Conservation (phyloP, 495 filamentous ascomycete genomes). For the Pyrenula massariospora region DNA sequence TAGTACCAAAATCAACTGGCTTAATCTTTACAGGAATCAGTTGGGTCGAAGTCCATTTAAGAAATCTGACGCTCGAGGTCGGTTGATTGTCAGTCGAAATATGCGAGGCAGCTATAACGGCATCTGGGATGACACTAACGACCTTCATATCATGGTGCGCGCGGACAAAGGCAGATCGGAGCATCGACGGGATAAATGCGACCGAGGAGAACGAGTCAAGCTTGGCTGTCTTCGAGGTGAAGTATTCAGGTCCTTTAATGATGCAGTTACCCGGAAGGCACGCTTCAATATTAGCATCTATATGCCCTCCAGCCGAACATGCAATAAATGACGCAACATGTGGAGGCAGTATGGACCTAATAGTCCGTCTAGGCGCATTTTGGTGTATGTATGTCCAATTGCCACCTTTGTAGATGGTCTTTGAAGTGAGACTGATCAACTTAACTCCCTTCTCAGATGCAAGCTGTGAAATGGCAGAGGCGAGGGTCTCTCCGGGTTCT, state of each 20-base stretch:
- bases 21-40: not conserved
- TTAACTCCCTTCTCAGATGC: not conserved
- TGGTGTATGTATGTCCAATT: not conserved
- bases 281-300: not conserved
- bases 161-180: not conserved
- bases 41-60: not conserved
- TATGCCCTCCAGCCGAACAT: not conserved
- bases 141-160: not conserved
- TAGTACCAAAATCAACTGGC: constrained; percentile 17
- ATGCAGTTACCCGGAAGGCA: not conserved
- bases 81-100: too few species aligned
- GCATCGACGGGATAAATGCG: not conserved
- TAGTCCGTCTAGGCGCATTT: not conserved
- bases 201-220: not conserved
- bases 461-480: not conserved
- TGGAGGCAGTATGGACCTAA: too few species aligned
- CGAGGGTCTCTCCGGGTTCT: too few species aligned
- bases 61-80: too few species aligned
- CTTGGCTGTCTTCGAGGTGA: not conserved
- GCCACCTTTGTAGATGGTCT: not conserved
- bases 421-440: not conserved
- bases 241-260: not conserved
- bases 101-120: not conserved
- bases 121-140: not conserved
- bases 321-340: not conserved